These are phyloP conservation scores for Spatholobus suberectus DNA, from an alignment of 306 rosid species.

Conservation along the genomic window DNA sequence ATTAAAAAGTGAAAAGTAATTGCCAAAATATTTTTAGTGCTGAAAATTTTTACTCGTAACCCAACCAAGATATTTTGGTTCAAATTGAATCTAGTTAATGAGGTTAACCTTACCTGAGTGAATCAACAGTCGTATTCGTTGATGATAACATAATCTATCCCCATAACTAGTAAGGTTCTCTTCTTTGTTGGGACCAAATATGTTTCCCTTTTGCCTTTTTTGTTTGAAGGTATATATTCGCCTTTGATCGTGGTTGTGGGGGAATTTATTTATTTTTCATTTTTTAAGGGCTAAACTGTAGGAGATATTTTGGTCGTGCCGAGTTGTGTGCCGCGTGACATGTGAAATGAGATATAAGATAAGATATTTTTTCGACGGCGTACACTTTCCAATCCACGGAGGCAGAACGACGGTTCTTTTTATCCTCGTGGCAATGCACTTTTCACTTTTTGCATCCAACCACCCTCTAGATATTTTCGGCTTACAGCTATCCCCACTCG, in stretches of 20 bases:
- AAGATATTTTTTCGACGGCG: conserved; percentile 37
- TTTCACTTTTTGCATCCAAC: conserved; percentile 46
- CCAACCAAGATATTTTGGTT: conserved; percentile 35
- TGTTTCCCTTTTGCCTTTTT: conserved; percentile 9
- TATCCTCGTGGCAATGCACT: conserved; percentile 52
- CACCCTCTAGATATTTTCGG: conserved; percentile 44
- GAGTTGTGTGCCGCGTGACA: neutral
- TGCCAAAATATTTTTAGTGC: neutral
- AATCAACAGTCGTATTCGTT: neutral
- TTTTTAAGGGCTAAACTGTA: neutral
- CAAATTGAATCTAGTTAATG: conserved; percentile 12
- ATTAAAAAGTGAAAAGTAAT: neutral
- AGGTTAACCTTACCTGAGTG: neutral
- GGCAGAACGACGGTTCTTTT: conserved; percentile 40
- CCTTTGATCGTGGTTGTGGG: neutral
- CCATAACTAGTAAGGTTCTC: conserved; percentile 26
- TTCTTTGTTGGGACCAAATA: conserved; percentile 20
- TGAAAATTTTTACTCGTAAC: neutral
- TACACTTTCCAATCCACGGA: conserved; percentile 38
- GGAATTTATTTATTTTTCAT: neutral
- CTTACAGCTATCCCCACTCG: neutral
- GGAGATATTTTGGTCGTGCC: conserved; percentile 15
- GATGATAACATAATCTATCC: neutral
- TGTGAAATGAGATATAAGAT: neutral
- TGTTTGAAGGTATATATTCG: conserved; percentile 27